These are phyloP conservation scores for Tetrahymena elliotti DNA, from an alignment of 73 alveolate species.

Conservation along the genomic window DNA sequence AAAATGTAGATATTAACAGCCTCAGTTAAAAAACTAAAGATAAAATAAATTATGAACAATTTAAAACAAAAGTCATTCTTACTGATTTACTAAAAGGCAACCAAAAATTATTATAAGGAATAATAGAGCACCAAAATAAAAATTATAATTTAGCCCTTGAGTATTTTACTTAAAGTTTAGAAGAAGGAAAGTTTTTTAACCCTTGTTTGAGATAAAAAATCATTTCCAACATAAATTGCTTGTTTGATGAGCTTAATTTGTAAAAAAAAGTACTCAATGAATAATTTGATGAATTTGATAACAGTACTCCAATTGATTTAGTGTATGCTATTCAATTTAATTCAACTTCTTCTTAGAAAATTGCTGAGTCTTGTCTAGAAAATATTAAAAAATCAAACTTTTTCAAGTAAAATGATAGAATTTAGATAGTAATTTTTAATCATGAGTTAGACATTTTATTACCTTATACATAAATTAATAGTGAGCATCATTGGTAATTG, in stretches of 20 bases:
- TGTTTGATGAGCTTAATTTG: neutral
- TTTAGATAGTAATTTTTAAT: too few relatives aligned
- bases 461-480: neutral
- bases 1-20: neutral
- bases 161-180: neutral
- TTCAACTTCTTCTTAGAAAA: neutral
- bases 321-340: neutral
- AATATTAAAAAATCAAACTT: neutral
- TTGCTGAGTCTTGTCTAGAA: neutral
- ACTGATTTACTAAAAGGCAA: neutral
- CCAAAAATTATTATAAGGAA: neutral
- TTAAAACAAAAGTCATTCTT: neutral
- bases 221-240: neutral
- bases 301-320: neutral
- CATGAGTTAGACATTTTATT: neutral
- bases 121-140: neutral
- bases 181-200: neutral
- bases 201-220: neutral
- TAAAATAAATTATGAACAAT: neutral
- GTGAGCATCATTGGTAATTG: neutral
- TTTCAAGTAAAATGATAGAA: neutral
- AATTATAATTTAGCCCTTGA: neutral
- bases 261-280: neutral
- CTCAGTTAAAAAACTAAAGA: neutral
- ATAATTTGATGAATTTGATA: neutral